Percentiles rank a stretch among this genome's conserved stretches.
phyloP scores from a whole-genome alignment of 371 early-diverging fungal species.

The Mucor racemosus region DNA sequence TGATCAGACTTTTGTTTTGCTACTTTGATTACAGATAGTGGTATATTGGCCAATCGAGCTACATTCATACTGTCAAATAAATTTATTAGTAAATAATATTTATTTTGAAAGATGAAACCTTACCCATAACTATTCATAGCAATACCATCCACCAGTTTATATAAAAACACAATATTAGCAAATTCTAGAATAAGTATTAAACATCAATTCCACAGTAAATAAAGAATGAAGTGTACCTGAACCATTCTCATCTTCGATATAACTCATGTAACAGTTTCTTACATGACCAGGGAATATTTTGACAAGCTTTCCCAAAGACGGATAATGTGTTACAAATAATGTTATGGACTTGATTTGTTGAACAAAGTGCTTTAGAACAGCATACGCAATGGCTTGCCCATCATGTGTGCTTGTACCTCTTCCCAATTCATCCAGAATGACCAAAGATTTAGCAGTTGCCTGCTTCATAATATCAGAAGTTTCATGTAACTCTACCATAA shows the following conservation, averaged over 20 bases:
- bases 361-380: constrained; percentile 81
- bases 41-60: constrained; percentile 79
- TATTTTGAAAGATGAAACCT: not conserved
- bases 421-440: constrained; percentile 98
- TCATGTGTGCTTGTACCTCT: constrained; percentile 96
- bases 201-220: not conserved
- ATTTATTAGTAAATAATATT: not conserved
- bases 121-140: constrained; percentile 80
- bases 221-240: constrained; percentile 16
- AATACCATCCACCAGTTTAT: constrained; percentile 82
- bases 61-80: constrained; percentile 68
- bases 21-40: constrained; percentile 50
- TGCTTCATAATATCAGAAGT: constrained; percentile 74
- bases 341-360: constrained; percentile 58
- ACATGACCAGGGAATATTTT: constrained; percentile 41
- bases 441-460: constrained; percentile 73
- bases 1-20: constrained; percentile 66
- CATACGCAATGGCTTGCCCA: constrained; percentile 92
- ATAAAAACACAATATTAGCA: constrained; percentile 78
- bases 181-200: constrained; percentile 10
- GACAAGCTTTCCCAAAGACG: constrained; percentile 57
- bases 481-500: constrained; percentile 89
- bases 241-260: constrained; percentile 51
- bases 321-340: constrained; percentile 82
- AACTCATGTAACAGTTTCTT: constrained; percentile 78